phyloP scores from a whole-genome alignment of 345 rosid genomes.

The Mercurialis annua region DNA sequence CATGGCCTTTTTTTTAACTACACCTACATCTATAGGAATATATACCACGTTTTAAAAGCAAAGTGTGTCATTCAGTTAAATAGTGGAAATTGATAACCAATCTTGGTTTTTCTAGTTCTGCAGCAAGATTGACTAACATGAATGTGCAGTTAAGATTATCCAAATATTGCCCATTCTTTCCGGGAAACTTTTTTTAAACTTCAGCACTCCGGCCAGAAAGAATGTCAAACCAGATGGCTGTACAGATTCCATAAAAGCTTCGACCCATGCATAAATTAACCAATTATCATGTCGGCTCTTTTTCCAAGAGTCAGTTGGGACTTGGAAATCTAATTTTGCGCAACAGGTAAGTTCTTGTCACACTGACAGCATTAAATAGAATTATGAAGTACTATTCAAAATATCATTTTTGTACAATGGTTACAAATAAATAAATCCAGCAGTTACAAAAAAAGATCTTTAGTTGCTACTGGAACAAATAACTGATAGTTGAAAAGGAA shows the following conservation, averaged over 20 bases:
- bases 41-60: too few species aligned
- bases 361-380: neutral
- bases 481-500: neutral
- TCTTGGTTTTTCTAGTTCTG: too few species aligned
- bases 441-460: neutral
- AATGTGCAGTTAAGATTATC: too few species aligned
- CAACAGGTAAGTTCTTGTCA: neutral
- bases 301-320: neutral
- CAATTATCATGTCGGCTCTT: neutral
- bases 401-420: neutral
- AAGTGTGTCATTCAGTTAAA: too few species aligned
- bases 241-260: neutral
- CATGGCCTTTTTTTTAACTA: too few species aligned
- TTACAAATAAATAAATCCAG: neutral
- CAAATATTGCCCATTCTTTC: too few species aligned
- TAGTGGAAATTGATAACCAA: too few species aligned
- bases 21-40: too few species aligned
- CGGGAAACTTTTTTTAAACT: neutral
- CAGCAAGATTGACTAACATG: too few species aligned
- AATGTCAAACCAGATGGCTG: too few species aligned
- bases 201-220: neutral
- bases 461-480: neutral
- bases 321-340: too few species aligned
- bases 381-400: neutral
- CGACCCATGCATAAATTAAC: neutral